Evolutionary conservation across 1,284 basidiomycete species (phyloP).

Genomic region (Megacollybia platyphylla): DNA sequence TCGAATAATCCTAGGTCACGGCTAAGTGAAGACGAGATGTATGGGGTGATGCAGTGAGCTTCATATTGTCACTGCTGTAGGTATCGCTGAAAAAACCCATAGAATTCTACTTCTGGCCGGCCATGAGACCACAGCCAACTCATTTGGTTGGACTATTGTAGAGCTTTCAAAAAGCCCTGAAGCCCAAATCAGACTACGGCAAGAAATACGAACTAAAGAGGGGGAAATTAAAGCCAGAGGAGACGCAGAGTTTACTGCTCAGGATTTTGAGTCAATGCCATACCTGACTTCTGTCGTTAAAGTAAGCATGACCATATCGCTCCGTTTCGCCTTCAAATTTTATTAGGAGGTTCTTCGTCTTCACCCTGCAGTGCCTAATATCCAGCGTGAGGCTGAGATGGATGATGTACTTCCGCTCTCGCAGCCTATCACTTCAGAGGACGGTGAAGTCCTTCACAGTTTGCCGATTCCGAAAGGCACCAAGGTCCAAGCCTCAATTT

Average conservation of each 20-base stretch:
- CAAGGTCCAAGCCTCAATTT: constrained; percentile 22
- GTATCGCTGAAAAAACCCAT: neutral
- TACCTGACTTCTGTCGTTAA: constrained; percentile 32
- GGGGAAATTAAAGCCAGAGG: constrained; percentile 19
- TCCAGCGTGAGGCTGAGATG: constrained; percentile 22
- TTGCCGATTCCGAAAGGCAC: constrained; percentile 23
- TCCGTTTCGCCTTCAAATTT: neutral
- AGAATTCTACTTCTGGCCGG: constrained; percentile 28
- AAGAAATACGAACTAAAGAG: constrained; percentile 24
- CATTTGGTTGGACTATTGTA: constrained; percentile 27
- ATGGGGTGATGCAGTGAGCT: constrained; percentile 26
- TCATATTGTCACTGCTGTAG: neutral
- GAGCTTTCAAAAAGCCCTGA: constrained; percentile 24
- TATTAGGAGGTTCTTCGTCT: constrained; percentile 30
- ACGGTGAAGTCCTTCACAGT: constrained; percentile 15
- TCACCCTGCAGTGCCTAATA: constrained; percentile 29
- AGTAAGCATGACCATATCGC: constrained; percentile 11
- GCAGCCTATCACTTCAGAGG: constrained; percentile 18
- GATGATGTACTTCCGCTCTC: constrained; percentile 25
- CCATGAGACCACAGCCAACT: constrained; percentile 29
- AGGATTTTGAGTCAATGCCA: constrained; percentile 29
- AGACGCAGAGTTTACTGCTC: constrained; percentile 22
- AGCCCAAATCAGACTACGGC: constrained; percentile 21
- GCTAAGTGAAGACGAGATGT: constrained; percentile 27
- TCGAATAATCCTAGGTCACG: constrained; percentile 22